Base-by-base conservation (phyloP, 192 early-diverging fungal genomes). In the Coemansia sp. region DNA sequence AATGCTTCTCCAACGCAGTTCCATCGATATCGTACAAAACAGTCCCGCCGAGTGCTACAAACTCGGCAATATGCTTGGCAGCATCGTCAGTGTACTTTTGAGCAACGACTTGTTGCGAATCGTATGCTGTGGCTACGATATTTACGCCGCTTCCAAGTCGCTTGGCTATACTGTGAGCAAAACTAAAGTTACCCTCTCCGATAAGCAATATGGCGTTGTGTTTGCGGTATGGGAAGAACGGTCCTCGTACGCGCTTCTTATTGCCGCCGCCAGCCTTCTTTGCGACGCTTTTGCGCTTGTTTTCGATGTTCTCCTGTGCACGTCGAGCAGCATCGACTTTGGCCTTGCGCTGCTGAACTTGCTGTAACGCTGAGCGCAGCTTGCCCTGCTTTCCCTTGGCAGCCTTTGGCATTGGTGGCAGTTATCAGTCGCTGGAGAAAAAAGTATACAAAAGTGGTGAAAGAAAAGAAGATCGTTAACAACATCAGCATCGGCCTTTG, bases 181-280 rank as follows among this genome's bases (percentile, higher is more conserved):
- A 98, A 61, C 91, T 93, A 73, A 98, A 97, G 82, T 97, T 98
- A n/a, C 95, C 94, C 83, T 96, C 94, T 47, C 94, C 94, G 4
- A 96, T 73, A 3, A 96, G 82, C 6, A 96, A 72, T 36, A 96
- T 90, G 15, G 71, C 75, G 73, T 94, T 88, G 16, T 78, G 62
- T 18, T 74, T 69, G 9, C 66, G 73, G 78, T 89, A 93, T 3
- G 89, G 89, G 38, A 85, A 85, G 43, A 40, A 42, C 1, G 76
- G 49, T 16, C 49, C 63, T 18, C 44, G 70, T 3, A 38, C 51
- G 52, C 63, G 51, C n/a, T 65, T 65, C 36, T 65, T 67, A 57
- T 65, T 57, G 52, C 52, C 63, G 20, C 29, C 36, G 29, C 51
- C 52, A 10, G 38, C n/a, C 63, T 63, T 65, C 64, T 60, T 52